Conservation (phyloP, 768 basidiomycete genomes). For the Kwoniella bestiolae region DNA sequence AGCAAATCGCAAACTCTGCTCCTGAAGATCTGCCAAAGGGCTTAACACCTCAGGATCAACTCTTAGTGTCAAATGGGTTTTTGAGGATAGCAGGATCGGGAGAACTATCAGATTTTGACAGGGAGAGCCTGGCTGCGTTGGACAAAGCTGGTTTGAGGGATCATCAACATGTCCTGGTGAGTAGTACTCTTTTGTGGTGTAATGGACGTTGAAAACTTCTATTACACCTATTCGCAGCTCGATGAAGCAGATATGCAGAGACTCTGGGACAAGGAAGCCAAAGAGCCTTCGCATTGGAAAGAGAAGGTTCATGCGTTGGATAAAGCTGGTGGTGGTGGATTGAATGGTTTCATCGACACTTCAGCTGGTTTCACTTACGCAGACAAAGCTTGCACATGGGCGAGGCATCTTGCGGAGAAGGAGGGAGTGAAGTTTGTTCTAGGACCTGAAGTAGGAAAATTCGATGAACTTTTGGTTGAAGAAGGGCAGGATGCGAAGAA, state of each 20-base stretch:
- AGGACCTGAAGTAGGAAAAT: conserved; percentile 22
- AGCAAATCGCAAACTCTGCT: conserved; percentile 20
- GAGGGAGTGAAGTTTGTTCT: conserved; percentile 38
- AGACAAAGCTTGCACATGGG: conserved; percentile 41
- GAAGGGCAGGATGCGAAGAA: neutral
- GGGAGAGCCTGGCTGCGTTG: conserved; percentile 25
- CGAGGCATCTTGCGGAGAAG: conserved; percentile 28
- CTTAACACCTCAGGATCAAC: conserved; percentile 24
- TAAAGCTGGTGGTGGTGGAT: conserved; percentile 13
- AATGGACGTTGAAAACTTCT: too few relatives aligned
- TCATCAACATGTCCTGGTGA: conserved; percentile 28
- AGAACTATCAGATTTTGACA: conserved; percentile 31
- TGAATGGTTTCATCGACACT: conserved; percentile 36
- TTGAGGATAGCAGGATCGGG: conserved; percentile 22
- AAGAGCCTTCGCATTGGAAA: conserved; percentile 16
- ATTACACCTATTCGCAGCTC: neutral
- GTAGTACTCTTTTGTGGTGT: too few relatives aligned
- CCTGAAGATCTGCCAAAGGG: conserved; percentile 30
- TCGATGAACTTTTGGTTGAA: conserved; percentile 22
- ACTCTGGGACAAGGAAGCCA: conserved; percentile 9
- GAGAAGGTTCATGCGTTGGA: conserved; percentile 26
- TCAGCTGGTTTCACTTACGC: conserved; percentile 37
- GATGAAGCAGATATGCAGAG: conserved; percentile 8
- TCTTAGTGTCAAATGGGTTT: conserved; percentile 32
- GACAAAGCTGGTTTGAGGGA: conserved; percentile 37